These are phyloP conservation scores for Candida alai DNA, from an alignment of 805 yeast genomes.

Conservation along the genomic window DNA sequence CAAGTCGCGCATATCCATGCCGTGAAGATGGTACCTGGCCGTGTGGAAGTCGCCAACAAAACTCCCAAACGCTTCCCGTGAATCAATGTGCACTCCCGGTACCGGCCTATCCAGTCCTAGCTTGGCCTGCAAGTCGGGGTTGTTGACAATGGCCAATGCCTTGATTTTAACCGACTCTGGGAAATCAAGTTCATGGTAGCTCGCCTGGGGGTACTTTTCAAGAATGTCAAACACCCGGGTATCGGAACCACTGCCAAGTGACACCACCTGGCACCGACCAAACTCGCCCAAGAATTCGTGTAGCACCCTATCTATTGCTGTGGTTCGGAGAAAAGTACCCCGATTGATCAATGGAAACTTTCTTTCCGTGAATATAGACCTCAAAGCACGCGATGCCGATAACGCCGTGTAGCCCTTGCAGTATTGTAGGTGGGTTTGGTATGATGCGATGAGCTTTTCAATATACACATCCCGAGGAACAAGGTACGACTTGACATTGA, in stretches of 20 bases:
- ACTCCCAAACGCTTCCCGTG: constrained; percentile 21
- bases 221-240: constrained; percentile 58
- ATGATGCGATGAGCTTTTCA: constrained; percentile 29
- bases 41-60: constrained; percentile 31
- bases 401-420: constrained; percentile 36
- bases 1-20: constrained; percentile 48
- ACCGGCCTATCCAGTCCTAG: constrained; percentile 3
- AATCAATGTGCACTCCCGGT: constrained; percentile 6
- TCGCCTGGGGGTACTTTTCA: constrained; percentile 23
- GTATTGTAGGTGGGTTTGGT: constrained; percentile 34
- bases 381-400: constrained; percentile 38
- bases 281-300: constrained; percentile 35
- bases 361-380: constrained; percentile 35
- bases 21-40: constrained; percentile 47
- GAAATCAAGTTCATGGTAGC: constrained; percentile 64
- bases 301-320: constrained; percentile 46
- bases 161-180: constrained; percentile 50
- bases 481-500: constrained; percentile 47
- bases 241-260: constrained; percentile 82
- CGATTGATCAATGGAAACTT: constrained; percentile 66
- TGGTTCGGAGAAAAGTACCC: constrained; percentile 64
- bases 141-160: constrained; percentile 40
- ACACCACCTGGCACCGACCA: constrained; percentile 48
- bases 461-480: constrained; percentile 35
- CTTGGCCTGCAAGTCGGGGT: constrained; percentile 25